These are phyloP conservation scores for Lepiota subincarnata DNA, from an alignment of 768 basidiomycete species.

Conservation along the genomic window DNA sequence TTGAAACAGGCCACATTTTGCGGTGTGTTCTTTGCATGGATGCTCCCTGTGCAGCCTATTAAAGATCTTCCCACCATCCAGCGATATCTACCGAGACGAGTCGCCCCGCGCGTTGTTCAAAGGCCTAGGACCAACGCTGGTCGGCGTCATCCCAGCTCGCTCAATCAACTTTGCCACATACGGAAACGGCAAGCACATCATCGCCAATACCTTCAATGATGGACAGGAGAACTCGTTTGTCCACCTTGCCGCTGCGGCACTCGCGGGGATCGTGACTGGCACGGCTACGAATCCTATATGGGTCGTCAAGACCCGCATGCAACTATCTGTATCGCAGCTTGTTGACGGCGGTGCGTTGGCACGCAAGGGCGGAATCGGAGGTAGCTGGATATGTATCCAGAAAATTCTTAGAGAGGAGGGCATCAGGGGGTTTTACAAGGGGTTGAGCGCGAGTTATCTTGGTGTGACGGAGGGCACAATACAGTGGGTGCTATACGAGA, in stretches of 20 bases:
- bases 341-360: conserved; percentile 19
- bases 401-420: conserved; percentile 82
- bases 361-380: conserved; percentile 35
- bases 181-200: conserved; percentile 91
- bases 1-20: conserved; percentile 89
- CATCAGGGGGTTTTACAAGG: conserved; percentile 87
- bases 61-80: conserved; percentile 22
- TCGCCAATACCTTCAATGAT: conserved; percentile 78
- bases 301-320: conserved; percentile 97
- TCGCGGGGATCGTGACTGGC: conserved; percentile 83
- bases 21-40: conserved; percentile 42
- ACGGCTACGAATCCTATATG: conserved; percentile 97
- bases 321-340: conserved; percentile 40
- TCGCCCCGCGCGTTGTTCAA: conserved; percentile 88
- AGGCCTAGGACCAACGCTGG: conserved; percentile 90
- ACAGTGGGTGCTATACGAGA: conserved; percentile 96
- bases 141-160: conserved; percentile 92
- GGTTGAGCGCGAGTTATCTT: conserved; percentile 89
- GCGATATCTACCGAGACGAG: conserved; percentile 86
- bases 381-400: conserved; percentile 59
- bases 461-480: conserved; percentile 96
- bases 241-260: conserved; percentile 80
- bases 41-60: neutral
- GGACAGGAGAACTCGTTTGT: conserved; percentile 80
- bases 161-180: conserved; percentile 99